phyloP scores from a whole-genome alignment of 179 eudicot species.

The Drosera spatulata region DNA sequence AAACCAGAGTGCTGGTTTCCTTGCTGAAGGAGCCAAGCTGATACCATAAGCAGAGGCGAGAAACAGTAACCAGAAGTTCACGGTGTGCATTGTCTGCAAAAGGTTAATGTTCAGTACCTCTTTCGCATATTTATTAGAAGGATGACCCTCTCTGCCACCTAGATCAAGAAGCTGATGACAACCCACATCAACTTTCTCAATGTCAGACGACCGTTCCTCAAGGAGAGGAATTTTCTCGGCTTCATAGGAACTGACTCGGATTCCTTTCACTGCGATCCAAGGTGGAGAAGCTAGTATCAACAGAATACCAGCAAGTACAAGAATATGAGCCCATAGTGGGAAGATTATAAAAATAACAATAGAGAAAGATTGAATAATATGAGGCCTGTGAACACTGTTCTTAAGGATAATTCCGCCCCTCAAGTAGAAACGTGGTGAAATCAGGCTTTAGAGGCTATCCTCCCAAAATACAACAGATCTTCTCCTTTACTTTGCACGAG shows the following conservation, averaged over 20 bases:
- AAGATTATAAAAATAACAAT: conserved; percentile 33
- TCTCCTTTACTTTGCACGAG: too few relatives aligned
- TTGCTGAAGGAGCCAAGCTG: conserved; percentile 45
- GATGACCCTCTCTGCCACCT: conserved; percentile 11
- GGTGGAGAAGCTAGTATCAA: conserved; percentile 50
- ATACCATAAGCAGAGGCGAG: conserved; percentile 56
- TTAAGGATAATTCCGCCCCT: too few relatives aligned
- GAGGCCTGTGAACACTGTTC: too few relatives aligned
- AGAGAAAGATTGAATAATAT: too few relatives aligned
- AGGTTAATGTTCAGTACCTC: conserved; percentile 38
- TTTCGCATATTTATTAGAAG: conserved; percentile 6
- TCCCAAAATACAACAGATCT: too few relatives aligned
- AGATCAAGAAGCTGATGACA: conserved; percentile 23
- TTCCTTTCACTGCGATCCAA: conserved; percentile 32
- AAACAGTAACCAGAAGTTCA: conserved; percentile 71
- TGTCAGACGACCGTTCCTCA: conserved; percentile 10
- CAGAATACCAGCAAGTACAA: conserved; percentile 28
- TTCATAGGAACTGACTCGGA: conserved; percentile 11
- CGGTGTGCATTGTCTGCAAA: conserved; percentile 56
- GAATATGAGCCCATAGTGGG: conserved; percentile 25
- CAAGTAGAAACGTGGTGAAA: too few relatives aligned
- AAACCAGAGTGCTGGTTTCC: conserved; percentile 62
- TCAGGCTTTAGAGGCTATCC: too few relatives aligned
- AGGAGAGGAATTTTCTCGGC: too few relatives aligned
- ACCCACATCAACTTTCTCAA: conserved; percentile 8